These are phyloP conservation scores for Nepenthes gracilis DNA, from an alignment of 148 eudicot species.

Conservation along the genomic window DNA sequence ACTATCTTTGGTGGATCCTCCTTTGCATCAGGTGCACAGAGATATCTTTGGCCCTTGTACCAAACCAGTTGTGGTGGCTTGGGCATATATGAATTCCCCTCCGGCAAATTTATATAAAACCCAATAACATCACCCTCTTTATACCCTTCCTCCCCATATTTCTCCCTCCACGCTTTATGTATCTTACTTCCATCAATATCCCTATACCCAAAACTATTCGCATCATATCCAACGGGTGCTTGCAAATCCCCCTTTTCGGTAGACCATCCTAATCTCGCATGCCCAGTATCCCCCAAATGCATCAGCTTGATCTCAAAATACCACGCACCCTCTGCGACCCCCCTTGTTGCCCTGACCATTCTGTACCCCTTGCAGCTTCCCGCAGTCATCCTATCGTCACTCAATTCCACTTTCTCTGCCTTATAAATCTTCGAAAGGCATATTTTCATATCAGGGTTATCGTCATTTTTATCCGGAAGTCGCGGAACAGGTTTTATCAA, in stretches of 20 bases:
- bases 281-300: conserved; percentile 79
- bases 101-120: conserved; percentile 79
- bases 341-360: conserved; percentile 96
- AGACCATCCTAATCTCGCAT: conserved; percentile 88
- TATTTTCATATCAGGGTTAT: conserved; percentile 36
- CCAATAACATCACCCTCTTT: conserved; percentile 92
- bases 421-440: conserved; percentile 75
- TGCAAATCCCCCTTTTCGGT: conserved; percentile 96
- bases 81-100: conserved; percentile 56
- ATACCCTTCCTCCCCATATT: conserved; percentile 84
- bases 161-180: conserved; percentile 90
- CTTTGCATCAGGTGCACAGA: conserved; percentile 53
- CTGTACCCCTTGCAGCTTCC: conserved; percentile 88
- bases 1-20: conserved; percentile 72
- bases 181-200: conserved; percentile 94
- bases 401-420: conserved; percentile 87
- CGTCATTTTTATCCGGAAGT: conserved; percentile 78
- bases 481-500: conserved; percentile 57
- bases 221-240: conserved; percentile 94
- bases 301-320: conserved; percentile 75
- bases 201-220: conserved; percentile 83
- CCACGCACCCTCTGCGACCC: conserved; percentile 82
- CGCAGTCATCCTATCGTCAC: conserved; percentile 78
- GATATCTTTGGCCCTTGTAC: conserved; percentile 84
- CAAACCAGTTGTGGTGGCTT: conserved; percentile 53